Evolutionary conservation across 306 rosid species (phyloP), one percentile per base, ranked within the genome.

Genomic region (Prosopis cineraria): DNA sequence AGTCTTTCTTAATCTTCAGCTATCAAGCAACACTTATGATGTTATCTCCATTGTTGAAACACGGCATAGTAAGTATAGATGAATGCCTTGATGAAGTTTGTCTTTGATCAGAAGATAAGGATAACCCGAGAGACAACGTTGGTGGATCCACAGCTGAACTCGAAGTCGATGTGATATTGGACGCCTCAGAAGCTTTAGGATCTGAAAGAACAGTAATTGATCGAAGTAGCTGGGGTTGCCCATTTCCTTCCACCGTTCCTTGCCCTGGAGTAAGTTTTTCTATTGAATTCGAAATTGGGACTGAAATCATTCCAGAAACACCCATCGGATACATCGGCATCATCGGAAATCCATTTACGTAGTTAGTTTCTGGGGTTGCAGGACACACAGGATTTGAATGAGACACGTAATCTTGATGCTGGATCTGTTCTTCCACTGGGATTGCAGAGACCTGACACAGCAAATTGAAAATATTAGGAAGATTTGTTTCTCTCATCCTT

Each of bases 11-110:
- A n/a, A n/a, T n/a, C n/a, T n/a, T n/a, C n/a, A n/a, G n/a, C n/a
- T n/a, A n/a, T n/a, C 63, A 93, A 74, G 99, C 90, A 80, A 91
- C 99, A 17, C 87, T 85, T 77, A 96, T 91, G 78, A 88, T 77
- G 79, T 76, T 78, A 76, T 95, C 99, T 39, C 98, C 90, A 19
- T 89, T 90, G 76, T 74, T 86, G 80, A 95, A 93, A 82, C 88
- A 72, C 16, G 91, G 69, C 81, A 85, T 84, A 37, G 84, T 66
- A 67, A 87, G 90, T 81, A 93, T 87, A 78, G 93, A 75, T 17
- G 88, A 62, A 69, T 76, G 96, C 84, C 90, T 88, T 53, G 94
- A 79, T 8, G 93, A 73, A 30, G 88, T 73, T 13, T 85, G 96
- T 73, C 88, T 82, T 3, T 88, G 89, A 75, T 89, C 89, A 44